Evolutionary conservation across 495 filamentous ascomycete species (phyloP), one percentile per base, ranked within the genome.

Genomic region (Aspergillus conjunctus): DNA sequence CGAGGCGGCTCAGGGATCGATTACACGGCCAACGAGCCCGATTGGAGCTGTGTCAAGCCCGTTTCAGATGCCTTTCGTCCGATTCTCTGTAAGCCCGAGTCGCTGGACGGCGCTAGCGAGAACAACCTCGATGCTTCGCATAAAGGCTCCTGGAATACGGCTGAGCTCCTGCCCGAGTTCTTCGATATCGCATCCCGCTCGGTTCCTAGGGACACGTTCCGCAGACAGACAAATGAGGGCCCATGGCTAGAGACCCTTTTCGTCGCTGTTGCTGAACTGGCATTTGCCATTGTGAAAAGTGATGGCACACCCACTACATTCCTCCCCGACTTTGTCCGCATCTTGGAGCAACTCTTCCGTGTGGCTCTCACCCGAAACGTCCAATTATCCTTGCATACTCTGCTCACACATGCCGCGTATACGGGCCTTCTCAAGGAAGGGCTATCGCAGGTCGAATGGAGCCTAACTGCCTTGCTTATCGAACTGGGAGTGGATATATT

Each of bases 401-500:
- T 79, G 45, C 70, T 78, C n/a, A 75, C 73, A 4, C 77, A 79
- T 66, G 72, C 74, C 52, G 55, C 71, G 18, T 75, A 74, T 57
- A 81, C 80, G 4, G 75, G 79, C 44, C 63, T 84, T 20, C 65
- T 77, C 15, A 72, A 72, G 48, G 68, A 73, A 43, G 69, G 70
- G 0, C 51, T 76, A 4, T 61, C 71, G 20, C 65, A 77, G 30
- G 78, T 80, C 8, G 76, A 88, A 44, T 92, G 89, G 89, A 73
- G 68, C 21, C 65, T 92, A 8, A 71, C 90, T 4, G 77, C 84
- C 21, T 75, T 85, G 51, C 73, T 88, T 11, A 74, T 91, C 15
- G 78, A 85, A 43, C 81, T 89, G 18, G 88, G 91, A 58, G 79
- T 85, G 3, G 87, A 91, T 66, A 81, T 89, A 11, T 91, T 91